phyloP scores from a whole-genome alignment of 2,329 filamentous ascomycete species.

The Acrocalymma vagum region DNA sequence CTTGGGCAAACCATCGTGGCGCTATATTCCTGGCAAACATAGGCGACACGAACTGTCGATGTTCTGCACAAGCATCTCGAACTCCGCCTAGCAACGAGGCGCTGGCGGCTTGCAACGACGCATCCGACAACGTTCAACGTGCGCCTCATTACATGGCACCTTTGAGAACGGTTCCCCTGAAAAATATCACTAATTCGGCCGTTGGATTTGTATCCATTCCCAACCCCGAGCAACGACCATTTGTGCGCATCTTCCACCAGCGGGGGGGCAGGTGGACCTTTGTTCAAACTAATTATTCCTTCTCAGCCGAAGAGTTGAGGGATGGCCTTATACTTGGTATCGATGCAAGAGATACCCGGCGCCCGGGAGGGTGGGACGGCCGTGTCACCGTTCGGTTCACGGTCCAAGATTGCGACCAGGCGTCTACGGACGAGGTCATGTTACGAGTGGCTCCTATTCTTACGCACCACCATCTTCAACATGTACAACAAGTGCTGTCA shows the following conservation, averaged over 20 bases:
- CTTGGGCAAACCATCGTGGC: conserved; percentile 31
- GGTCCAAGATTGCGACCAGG: conserved; percentile 27
- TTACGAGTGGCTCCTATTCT: conserved; percentile 50
- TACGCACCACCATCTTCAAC: conserved; percentile 49
- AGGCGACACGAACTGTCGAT: conserved; percentile 42
- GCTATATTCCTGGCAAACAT: conserved; percentile 52
- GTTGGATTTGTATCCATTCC: conserved; percentile 6
- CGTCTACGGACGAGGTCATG: conserved; percentile 34
- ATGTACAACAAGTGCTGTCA: conserved; percentile 34
- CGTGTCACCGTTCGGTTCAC: conserved; percentile 29
- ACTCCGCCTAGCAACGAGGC: conserved; percentile 28
- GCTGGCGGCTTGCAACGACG: conserved; percentile 47
- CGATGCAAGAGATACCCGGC: conserved; percentile 41
- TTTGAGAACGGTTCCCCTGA: conserved; percentile 39
- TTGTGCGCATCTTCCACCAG: conserved; percentile 13
- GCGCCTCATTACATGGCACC: conserved; percentile 42
- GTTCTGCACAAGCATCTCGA: conserved; percentile 22
- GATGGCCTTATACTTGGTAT: conserved; percentile 47
- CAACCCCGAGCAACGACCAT: conserved; percentile 8
- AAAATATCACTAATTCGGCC: conserved; percentile 2
- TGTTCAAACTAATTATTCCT: conserved; percentile 22
- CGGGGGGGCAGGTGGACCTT: conserved; percentile 6
- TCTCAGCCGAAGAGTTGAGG: conserved; percentile 35
- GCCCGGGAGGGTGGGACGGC: conserved; percentile 19
- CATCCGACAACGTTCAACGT: conserved; percentile 42